These are phyloP conservation scores for Oidium heveae DNA, from an alignment of 2,329 filamentous ascomycete genomes.

Conservation along the genomic window DNA sequence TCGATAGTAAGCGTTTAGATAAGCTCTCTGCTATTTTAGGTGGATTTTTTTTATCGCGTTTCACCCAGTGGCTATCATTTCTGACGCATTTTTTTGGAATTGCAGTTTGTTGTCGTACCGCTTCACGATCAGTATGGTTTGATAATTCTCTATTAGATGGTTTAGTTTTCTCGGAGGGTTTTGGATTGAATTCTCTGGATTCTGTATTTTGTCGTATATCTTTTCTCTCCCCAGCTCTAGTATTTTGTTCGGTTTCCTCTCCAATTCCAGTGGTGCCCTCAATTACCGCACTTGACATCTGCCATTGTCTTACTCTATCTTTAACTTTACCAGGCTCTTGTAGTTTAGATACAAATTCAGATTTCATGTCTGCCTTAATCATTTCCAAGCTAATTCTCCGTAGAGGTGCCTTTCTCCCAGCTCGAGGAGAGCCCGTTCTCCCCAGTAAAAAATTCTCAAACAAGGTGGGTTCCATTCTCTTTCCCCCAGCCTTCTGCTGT, in stretches of 20 bases:
- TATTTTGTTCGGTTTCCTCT: constrained; percentile 12
- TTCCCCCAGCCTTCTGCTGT: constrained; percentile 5
- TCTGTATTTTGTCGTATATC: background rate
- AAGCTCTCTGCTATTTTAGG: constrained; percentile 19
- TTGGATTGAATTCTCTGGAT: constrained; percentile 1
- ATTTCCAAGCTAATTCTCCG: constrained; percentile 32
- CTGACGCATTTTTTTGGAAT: constrained; percentile 70
- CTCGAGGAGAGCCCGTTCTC: constrained; percentile 26
- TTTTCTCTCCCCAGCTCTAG: constrained; percentile 18
- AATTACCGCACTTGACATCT: constrained; percentile 47
- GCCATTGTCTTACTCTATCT: constrained; percentile 65
- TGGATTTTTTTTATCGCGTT: constrained; percentile 22
- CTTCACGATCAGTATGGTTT: constrained; percentile 2
- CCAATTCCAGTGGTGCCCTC: constrained; percentile 34
- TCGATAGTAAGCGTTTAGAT: constrained; percentile 32
- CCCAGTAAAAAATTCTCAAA: constrained; percentile 32
- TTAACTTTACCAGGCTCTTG: constrained; percentile 42
- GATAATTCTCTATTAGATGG: constrained; percentile 13
- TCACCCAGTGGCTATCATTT: constrained; percentile 74
- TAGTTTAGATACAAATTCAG: constrained; percentile 29
- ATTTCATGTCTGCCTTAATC: constrained; percentile 27
- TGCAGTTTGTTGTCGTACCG: constrained; percentile 7
- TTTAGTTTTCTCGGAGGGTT: constrained; percentile 2
- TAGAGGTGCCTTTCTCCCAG: constrained; percentile 4
- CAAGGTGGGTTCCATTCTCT: constrained; percentile 20